These are phyloP conservation scores for Dacryopinax spathularia DNA, from an alignment of 768 basidiomycete species.

Conservation along the genomic window DNA sequence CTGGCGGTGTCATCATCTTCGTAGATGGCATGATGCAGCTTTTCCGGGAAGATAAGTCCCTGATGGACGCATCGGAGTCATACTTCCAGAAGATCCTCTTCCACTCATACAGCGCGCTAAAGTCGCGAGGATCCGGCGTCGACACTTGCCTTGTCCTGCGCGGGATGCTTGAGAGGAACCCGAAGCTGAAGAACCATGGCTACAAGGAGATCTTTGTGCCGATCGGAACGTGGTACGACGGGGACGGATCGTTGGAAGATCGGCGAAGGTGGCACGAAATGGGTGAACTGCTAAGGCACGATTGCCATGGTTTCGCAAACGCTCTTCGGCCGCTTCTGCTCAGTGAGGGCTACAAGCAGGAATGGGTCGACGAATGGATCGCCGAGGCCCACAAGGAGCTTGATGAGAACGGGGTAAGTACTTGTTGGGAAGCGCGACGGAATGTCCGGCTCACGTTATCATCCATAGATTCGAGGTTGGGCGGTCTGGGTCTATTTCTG, in stretches of 20 bases:
- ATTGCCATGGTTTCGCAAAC: not conserved
- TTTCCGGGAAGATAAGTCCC: not conserved
- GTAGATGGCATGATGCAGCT: conserved; percentile 5
- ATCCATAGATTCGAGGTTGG: not conserved
- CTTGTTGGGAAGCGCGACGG: no score
- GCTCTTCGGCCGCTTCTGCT: not conserved
- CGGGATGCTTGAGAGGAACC: not conserved
- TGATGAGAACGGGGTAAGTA: not conserved
- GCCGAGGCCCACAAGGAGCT: not conserved
- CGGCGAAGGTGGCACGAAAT: not conserved
- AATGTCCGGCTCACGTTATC: no score
- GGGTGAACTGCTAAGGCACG: not conserved
- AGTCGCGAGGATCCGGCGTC: not conserved
- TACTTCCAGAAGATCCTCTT: not conserved
- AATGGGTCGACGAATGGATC: not conserved
- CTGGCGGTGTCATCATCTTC: conserved; percentile 9
- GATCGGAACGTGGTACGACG: not conserved
- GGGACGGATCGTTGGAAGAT: not conserved
- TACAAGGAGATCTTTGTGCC: not conserved
- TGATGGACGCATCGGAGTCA: not conserved
- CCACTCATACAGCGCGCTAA: not conserved
- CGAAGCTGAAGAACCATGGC: not conserved
- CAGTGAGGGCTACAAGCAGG: not conserved
- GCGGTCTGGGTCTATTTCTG: conserved; percentile 1
- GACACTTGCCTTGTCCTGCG: not conserved